A percentile compares a stretch with the other conserved stretches of the same genome.
Evolutionary conservation across 2,329 filamentous ascomycete species (phyloP).

Genomic region (Sordariomycetes sp.): DNA sequence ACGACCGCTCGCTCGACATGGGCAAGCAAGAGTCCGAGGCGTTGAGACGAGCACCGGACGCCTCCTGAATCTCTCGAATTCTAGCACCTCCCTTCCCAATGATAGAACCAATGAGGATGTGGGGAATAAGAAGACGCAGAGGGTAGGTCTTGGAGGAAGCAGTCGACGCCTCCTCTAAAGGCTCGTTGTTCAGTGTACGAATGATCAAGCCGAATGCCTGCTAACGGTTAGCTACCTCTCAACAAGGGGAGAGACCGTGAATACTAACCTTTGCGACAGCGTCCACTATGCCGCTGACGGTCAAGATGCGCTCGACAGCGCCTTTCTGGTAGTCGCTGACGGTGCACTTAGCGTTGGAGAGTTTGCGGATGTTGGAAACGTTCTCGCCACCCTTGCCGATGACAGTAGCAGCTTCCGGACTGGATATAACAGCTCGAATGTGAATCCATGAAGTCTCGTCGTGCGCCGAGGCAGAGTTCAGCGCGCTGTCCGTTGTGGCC

Average conservation of each 20-base stretch:
- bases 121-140: conserved; percentile 86
- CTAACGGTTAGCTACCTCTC: conserved; percentile 14
- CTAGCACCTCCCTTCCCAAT: conserved; percentile 95
- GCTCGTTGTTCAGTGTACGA: conserved; percentile 95
- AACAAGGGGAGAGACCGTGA: background rate
- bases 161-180: conserved; percentile 77
- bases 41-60: conserved; percentile 90
- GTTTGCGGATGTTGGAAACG: conserved; percentile 88
- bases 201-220: conserved; percentile 97
- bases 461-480: conserved; percentile 48
- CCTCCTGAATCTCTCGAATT: conserved; percentile 97
- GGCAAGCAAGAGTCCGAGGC: conserved; percentile 92
- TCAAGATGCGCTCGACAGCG: conserved; percentile 93
- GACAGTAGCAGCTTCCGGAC: conserved; percentile 91
- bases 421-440: conserved; percentile 93
- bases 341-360: conserved; percentile 96
- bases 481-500: conserved; percentile 20
- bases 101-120: conserved; percentile 96
- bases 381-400: conserved; percentile 99
- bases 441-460: conserved; percentile 97
- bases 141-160: conserved; percentile 96
- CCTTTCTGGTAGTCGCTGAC: conserved; percentile 97
- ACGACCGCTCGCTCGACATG: conserved; percentile 90
- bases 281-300: conserved; percentile 92
- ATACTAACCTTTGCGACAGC: conserved; percentile 83